Conservation (phyloP, 1,284 basidiomycete genomes). For the Apiotrichum mycotoxinovorans region DNA sequence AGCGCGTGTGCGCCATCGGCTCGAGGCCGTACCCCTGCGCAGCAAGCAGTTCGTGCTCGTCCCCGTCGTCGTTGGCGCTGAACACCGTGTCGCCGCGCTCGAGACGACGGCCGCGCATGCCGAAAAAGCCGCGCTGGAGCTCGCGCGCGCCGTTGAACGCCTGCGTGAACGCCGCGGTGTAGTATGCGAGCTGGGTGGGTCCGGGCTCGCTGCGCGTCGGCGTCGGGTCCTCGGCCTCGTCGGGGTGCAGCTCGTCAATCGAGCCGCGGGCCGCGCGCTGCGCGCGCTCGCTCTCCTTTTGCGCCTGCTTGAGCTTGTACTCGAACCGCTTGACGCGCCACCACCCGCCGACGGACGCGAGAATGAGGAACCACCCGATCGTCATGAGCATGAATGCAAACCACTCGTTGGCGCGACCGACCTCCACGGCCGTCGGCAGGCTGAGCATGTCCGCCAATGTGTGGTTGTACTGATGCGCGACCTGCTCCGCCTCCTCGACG, state of each 20-base stretch:
- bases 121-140: slow-evolving; percentile 43
- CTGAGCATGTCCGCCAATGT: slow-evolving; percentile 37
- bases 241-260: slow-evolving; percentile 3
- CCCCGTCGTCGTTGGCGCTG: slow-evolving; percentile 25
- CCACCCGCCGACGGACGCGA: slow-evolving; percentile 73
- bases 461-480: slow-evolving; percentile 42
- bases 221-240: slow-evolving; percentile 7
- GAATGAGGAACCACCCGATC: slow-evolving; percentile 83
- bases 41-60: slow-evolving; percentile 40
- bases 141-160: slow-evolving; percentile 35
- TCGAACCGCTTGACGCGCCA: slow-evolving; percentile 73
- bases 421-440: slow-evolving; percentile 39
- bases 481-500: slow-evolving; percentile 50
- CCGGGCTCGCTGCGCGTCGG: slow-evolving; percentile 20
- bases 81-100: slow-evolving; percentile 24
- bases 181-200: slow-evolving; percentile 33
- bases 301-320: slow-evolving; percentile 32
- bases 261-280: slow-evolving; percentile 32
- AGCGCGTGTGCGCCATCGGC: slow-evolving; percentile 26
- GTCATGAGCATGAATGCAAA: slow-evolving; percentile 87
- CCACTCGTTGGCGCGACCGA: slow-evolving; percentile 64
- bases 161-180: slow-evolving; percentile 35
- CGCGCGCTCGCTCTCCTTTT: slow-evolving; percentile 39
- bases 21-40: slow-evolving; percentile 42
- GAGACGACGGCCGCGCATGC: slow-evolving; percentile 28